These are phyloP conservation scores for Trametes cubensis DNA, from an alignment of 768 basidiomycete genomes.

Conservation along the genomic window DNA sequence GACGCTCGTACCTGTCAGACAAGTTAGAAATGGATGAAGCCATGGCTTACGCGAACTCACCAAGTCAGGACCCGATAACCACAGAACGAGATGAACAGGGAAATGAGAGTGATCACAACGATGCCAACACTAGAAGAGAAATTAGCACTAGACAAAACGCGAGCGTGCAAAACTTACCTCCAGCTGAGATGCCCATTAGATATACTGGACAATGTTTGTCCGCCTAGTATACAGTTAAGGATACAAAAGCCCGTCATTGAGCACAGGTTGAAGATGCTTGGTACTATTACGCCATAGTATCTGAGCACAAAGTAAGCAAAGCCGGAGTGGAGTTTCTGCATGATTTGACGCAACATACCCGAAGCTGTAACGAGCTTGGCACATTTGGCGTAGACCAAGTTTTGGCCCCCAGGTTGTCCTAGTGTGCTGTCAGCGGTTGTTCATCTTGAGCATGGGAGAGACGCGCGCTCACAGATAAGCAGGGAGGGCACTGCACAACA, in stretches of 20 bases:
- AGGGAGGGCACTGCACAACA: constrained; percentile 44
- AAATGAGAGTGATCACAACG: constrained; percentile 70
- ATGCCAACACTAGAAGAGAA: constrained; percentile 66
- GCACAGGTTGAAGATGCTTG: constrained; percentile 52
- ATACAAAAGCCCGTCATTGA: constrained; percentile 59
- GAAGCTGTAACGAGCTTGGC: constrained; percentile 64
- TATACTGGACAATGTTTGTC: constrained; percentile 59
- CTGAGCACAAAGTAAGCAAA: constrained; percentile 39
- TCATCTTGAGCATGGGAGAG: not conserved
- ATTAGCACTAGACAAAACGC: not conserved
- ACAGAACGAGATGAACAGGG: constrained; percentile 69
- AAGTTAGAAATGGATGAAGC: not conserved
- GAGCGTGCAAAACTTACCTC: constrained; percentile 40
- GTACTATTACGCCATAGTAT: constrained; percentile 54
- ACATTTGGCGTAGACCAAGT: constrained; percentile 82
- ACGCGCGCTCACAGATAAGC: constrained; percentile 43
- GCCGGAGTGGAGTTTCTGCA: too few species aligned
- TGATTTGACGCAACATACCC: constrained; percentile 49
- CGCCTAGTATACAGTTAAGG: constrained; percentile 62
- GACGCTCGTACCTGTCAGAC: constrained; percentile 63
- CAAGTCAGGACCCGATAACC: constrained; percentile 65
- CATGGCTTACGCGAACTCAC: constrained; percentile 33
- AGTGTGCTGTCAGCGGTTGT: not conserved
- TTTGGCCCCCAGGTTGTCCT: constrained; percentile 77
- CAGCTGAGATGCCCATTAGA: constrained; percentile 50